Conservation (phyloP, 2,329 filamentous ascomycete genomes). For the Fusarium sp. region DNA sequence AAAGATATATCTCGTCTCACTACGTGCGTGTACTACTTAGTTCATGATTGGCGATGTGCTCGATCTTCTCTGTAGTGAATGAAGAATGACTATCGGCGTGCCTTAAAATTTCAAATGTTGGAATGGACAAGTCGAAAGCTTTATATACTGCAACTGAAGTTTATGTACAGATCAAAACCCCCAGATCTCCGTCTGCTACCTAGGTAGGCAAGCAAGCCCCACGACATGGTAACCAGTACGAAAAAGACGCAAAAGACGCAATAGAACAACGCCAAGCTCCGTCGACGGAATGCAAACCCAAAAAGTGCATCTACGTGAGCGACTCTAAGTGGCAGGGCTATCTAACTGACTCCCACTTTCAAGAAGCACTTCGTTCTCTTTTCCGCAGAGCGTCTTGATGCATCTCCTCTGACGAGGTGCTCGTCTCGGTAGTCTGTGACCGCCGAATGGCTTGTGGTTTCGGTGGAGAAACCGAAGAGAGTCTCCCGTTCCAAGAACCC, state of each 20-base stretch:
- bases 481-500: slow-evolving; percentile 49
- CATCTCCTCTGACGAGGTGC: slow-evolving; percentile 27
- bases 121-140: slow-evolving; percentile 7
- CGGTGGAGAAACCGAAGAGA: slow-evolving; percentile 28
- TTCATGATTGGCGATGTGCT: background rate
- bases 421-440: slow-evolving; percentile 33
- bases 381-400: background rate
- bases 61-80: background rate
- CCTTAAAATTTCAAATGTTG: background rate
- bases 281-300: slow-evolving; percentile 29
- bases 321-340: slow-evolving; percentile 4
- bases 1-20: background rate
- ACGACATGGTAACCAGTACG: slow-evolving; percentile 19
- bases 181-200: background rate
- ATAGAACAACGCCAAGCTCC: slow-evolving; percentile 41
- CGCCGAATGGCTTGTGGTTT: slow-evolving; percentile 17
- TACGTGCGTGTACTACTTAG: too few species aligned
- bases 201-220: slow-evolving; percentile 8
- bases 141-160: slow-evolving; percentile 30
- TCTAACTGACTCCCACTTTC: background rate
- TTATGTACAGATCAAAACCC: slow-evolving; percentile 28
- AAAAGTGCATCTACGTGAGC: slow-evolving; percentile 4
- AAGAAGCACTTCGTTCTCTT: slow-evolving; percentile 16
- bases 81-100: background rate
- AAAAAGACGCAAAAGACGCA: slow-evolving; percentile 19